These are phyloP conservation scores for Penicillium sclerotiorum DNA, from an alignment of 2,329 filamentous ascomycete genomes.

Conservation along the genomic window DNA sequence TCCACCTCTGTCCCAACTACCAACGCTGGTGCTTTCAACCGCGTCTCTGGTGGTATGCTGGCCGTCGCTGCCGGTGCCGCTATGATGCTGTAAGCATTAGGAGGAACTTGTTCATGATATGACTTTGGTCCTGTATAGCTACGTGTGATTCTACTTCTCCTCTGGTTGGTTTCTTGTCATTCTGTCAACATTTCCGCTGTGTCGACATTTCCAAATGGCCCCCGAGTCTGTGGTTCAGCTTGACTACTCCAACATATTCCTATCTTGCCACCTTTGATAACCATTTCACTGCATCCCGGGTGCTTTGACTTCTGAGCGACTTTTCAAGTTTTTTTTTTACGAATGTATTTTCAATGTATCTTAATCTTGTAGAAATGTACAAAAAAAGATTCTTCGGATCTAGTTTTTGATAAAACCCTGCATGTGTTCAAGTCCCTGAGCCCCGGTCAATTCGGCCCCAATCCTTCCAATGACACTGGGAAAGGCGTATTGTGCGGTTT, in stretches of 20 bases:
- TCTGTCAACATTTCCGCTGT: not conserved
- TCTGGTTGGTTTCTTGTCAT: not conserved
- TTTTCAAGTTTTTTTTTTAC: not conserved
- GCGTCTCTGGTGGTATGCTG: slow-evolving; percentile 4
- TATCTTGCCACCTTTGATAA: not conserved
- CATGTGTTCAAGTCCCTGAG: too few relatives aligned
- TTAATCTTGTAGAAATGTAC: too few relatives aligned
- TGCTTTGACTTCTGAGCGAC: not conserved
- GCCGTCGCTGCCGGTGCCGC: slow-evolving; percentile 4
- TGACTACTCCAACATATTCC: not conserved
- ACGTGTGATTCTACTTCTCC: not conserved
- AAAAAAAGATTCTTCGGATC: too few relatives aligned
- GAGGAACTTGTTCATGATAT: not conserved
- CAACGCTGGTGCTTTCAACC: slow-evolving; percentile 9
- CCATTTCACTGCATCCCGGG: not conserved
- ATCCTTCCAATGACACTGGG: too few relatives aligned
- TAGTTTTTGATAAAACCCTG: too few relatives aligned
- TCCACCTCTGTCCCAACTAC: not conserved
- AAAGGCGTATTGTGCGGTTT: too few relatives aligned
- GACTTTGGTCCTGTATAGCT: slow-evolving; percentile 1
- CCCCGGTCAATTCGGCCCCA: too few relatives aligned
- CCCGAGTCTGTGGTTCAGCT: not conserved
- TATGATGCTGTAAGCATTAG: not conserved
- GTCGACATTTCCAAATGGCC: not conserved
- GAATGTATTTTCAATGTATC: not conserved